Evolutionary conservation across 2,329 filamentous ascomycete species (phyloP), one percentile per base, ranked within the genome.

Genomic region (Diplodia mutila): DNA sequence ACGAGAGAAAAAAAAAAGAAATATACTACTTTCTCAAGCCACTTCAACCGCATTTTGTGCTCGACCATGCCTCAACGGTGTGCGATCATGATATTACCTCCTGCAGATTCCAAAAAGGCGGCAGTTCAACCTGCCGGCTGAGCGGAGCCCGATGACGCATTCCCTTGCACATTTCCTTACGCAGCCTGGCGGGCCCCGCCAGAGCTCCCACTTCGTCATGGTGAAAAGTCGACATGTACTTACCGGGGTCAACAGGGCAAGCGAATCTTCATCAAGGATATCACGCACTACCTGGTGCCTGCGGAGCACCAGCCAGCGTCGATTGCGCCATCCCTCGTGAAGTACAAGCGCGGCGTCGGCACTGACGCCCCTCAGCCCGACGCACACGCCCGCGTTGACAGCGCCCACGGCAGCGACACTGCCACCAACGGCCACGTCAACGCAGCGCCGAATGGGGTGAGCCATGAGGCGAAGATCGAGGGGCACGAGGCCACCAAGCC

Each of bases 181-280:
- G 53, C 8, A 34, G 49, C 61, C 49, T 27, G 61, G 49, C 61
- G 49, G 46, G 51, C 46, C 42, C 51, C 37, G 51, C 25, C 37
- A 12, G 63, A 55, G 52, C 51, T 48, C 63, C 37, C 63, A 49
- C 25, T 27, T n/a, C 12, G 21, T 25, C 23, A 65, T n/a, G n/a
- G 65, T 27, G 39, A 61, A 42, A 27, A 59, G 29, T 52, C 53
- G 27, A 59, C 54, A 67, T 16, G 66, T 69, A 70, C 68, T 75
- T 78, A 78, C 80, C 82, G 76, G 72, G 75, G 18, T 67, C 74
- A 37, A 70, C 73, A 96, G 91, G 91, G 89, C 74, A 97, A 97
- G 83, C 91, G 94, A 73, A 83, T 97, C 74, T 97, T 98, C 83
- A 95, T 99, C 86, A 99, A 99, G 80, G 95, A 98, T 79, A 99